Evolutionary conservation across 2,329 filamentous ascomycete genomes (phyloP), one percentile per base, ranked within the genome.

Genomic region (Esteya vermicola): DNA sequence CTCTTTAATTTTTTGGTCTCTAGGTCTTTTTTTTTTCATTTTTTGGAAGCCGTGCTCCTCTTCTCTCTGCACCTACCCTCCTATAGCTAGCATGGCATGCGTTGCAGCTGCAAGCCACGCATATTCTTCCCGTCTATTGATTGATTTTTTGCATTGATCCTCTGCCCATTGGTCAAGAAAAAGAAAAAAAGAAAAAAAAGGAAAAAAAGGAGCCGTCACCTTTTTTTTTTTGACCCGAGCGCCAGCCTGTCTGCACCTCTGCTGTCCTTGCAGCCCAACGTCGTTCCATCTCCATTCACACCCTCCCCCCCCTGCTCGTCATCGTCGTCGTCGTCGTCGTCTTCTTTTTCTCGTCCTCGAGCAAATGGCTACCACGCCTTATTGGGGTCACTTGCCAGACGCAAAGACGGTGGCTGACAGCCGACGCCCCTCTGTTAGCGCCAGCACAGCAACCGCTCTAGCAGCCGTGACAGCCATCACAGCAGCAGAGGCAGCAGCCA

Each of bases 341-440:
- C n/a, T n/a, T n/a, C n/a, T n/a, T n/a, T n/a, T n/a, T 71, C 71
- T 54, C 25, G 9, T 21, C 36, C 18, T n/a, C 36, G 19, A 28
- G 36, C 10, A n/a, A 31, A 38, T 38, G 36, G 21, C 36, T 8
- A 32, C 36, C 19, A 16, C 35, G 28, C 37, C 37, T 5, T 39
- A 39, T 23, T 39, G 37, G 37, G 37, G 37, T 22, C 58, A 72
- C 52, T 60, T 76, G 46, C 71, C 72, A 44, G 57, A 63, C 45
- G 58, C 67, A 38, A 68, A 64, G 49, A 52, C 61, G 49, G n/a
- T n/a, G n/a, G 46, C 48, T 23, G 51, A 51, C 39, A 49, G 52
- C 45, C 62, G 61, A 48, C 61, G 61, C 52, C 52, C 53, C 43
- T 61, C 61, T 42, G 55, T 52, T 42, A 55, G 58, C 46, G 52